Evolutionary conservation across 495 filamentous ascomycete species (phyloP), one percentile per base, ranked within the genome.

Genomic region (Thermothielavioides terrestris): DNA sequence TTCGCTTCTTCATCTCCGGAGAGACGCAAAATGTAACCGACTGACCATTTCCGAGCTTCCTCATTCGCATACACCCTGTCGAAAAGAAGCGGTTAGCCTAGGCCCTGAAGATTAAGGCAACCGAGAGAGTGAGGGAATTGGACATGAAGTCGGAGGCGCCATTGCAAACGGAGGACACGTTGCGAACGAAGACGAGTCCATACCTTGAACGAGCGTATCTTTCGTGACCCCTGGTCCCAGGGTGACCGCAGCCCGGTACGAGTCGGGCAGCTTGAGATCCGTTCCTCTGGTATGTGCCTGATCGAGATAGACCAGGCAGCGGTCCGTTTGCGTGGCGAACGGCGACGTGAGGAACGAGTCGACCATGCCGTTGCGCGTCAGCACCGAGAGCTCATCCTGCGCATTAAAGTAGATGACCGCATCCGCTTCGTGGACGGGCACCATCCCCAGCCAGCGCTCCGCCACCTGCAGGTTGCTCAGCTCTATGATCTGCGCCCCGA

Each of bases 281-380:
- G 78, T 85, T 0, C 87, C 87, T 54, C 87, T 65, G 0, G 87
- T 89, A 53, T 92, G 87, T 0, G 77, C 77, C 53, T 92, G 79
- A 41, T 89, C 86, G 2, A 90, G 69, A 56, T 83, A 90, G 0
- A 90, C 77, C 0, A 86, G 65, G 53, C 84, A 90, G 0, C 61
- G 52, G 10, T 77, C 79, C 23, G 88, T 68, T 10, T 82, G 75
- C 8, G 74, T 66, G 0, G 68, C 56, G 58, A 78, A 90, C 0
- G 84, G 72, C 0, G 87, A 89, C 0, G 66, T 67, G 6, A 75
- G 67, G 4, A 89, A 66, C 0, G 65, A 62, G 46, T 83, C 77
- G 0, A 68, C 57, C 1, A 48, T 64, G 0, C 76, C 76, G 25
- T 67, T 56, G 20, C 70, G 66, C 10, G 60, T 67, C 22, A 76